Base-by-base conservation (phyloP, 257 asterid species). In the Scutellaria baicalensis region DNA sequence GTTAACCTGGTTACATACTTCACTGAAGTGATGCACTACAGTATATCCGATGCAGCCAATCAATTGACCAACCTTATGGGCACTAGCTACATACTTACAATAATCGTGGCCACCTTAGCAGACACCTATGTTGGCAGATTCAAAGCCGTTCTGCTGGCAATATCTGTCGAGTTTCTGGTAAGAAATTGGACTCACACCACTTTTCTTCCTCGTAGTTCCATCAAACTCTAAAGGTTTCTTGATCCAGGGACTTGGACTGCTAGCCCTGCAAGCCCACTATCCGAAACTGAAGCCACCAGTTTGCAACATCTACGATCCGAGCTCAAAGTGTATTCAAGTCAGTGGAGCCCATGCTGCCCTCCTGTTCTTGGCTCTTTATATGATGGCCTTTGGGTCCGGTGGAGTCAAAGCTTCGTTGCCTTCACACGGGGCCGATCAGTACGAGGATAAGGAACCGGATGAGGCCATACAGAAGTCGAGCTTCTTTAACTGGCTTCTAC, bases 391-490 rank as follows among this genome's bases (percentile, higher is more conserved):
- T 6, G 92, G 95, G 21, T 79, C 87, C 0, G 90, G 89, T 1
- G 95, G 95, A 0, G 49, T 88, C 8, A 88, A 88, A 59, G 77
- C 97, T 0, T 87, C 97, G 0, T 14, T 90, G 51, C 97, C 97
- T 2, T 81, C 97, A 0, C 97, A 88, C 45, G 93, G 93, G 0
- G 97, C 90, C 0, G 97, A 90, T 55, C 97, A 88, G 77, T 90
- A 88, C 9, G 93, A 88, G 9, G 93, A 88, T 3, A 80, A 77
- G 61, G 91, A 90, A 57, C 82, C 83, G 0, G 76, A 77, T 43
- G 97, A 90, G 77, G 81, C 82, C 3, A 16, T 36, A 23, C 82
- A 83, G 14, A 78, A 83, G 68, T 83, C 95, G 0, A 84, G 91
- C 38, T 90, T 84, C 79, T 90, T 90, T 54, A 90, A 90, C 55